Base-by-base conservation (phyloP, 805 yeast species). In the Suhomyces xylopsoci region DNA sequence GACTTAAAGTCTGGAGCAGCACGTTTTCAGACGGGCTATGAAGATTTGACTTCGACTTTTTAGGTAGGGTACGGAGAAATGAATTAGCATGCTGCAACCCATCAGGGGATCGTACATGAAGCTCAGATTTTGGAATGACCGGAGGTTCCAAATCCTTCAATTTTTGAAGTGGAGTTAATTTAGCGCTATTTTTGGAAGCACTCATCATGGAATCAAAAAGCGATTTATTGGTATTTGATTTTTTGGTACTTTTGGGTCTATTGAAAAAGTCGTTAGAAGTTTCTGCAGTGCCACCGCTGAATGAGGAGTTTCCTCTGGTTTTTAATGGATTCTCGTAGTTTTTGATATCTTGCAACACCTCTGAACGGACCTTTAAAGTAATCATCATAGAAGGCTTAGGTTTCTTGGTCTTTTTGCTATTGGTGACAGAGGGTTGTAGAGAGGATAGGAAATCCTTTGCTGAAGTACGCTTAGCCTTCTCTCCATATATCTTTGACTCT, bases 381-480 rank as follows among this genome's bases (percentile, higher is more conserved):
- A 70, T 66, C 43, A 51, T 28, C 19, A 42, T 25, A 28, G 52
- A 30, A 38, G 42, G 24, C 34, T 25, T 25, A 15, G 41, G 38
- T 24, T 32, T 41, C 25, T 38, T 43, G 24, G 43, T 19, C 25
- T 49, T 47, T 25, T 36, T 46, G 19, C 45, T 36, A n/a, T 17
- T 36, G 41, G 28, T 1, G 10, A 17, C 22, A 28, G 40, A 10
- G 5, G 44, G 47, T 30, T 54, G 48, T 3, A 90, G 65, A 0
- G 89, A 79, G 56, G 81, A 85, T 57, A 81, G 79, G 3, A 83
- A 67, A 56, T 81, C 80, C 47, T 64, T 69, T 43, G 74, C 68
- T 10, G 73, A 62, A 0, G 69, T 58, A 38, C 65, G 48, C 52
- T 64, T 64, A 19, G 60, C 50, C 38, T 56, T 47, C 7, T 41